Evolutionary conservation across 2,329 filamentous ascomycete genomes (phyloP).

Genomic region (Trichoderma breve): DNA sequence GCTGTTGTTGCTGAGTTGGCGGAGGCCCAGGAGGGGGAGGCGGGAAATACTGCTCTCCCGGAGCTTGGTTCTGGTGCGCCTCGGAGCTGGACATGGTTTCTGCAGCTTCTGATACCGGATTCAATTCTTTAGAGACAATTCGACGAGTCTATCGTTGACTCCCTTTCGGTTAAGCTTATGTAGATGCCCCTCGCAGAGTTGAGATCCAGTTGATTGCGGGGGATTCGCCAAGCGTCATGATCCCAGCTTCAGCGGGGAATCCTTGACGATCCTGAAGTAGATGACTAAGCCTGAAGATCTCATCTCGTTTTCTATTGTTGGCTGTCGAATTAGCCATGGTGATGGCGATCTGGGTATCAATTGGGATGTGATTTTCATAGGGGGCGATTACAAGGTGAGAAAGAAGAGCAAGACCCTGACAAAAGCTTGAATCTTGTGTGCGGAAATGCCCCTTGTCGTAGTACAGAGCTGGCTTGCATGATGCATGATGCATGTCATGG

Average conservation of each 20-base stretch:
- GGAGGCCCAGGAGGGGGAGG: slow-evolving; percentile 13
- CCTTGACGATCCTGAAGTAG: not conserved
- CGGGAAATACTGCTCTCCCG: slow-evolving; percentile 10
- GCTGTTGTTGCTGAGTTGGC: not conserved
- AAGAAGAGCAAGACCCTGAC: not conserved
- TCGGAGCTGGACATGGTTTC: slow-evolving; percentile 1
- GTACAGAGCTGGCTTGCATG: not conserved
- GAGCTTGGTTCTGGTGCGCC: not conserved
- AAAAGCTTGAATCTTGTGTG: not conserved
- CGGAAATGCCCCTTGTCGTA: not conserved
- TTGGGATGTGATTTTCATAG: not conserved
- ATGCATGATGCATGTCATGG: slow-evolving; percentile 9
- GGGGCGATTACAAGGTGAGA: not conserved
- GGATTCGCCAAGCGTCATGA: not conserved
- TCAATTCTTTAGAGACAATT: not conserved
- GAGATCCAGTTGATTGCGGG: not conserved
- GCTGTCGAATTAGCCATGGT: not conserved
- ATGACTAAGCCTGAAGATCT: slow-evolving; percentile 3
- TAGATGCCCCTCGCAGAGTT: not conserved
- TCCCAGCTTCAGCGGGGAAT: slow-evolving; percentile 9
- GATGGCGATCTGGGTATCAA: not conserved
- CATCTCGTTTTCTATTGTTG: not conserved
- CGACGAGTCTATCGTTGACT: not conserved
- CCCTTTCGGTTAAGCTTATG: not conserved
- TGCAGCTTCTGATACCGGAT: not conserved